Evolutionary conservation across 192 early-diverging fungal species (phyloP).

Genomic region (Entophlyctis luteolus): DNA sequence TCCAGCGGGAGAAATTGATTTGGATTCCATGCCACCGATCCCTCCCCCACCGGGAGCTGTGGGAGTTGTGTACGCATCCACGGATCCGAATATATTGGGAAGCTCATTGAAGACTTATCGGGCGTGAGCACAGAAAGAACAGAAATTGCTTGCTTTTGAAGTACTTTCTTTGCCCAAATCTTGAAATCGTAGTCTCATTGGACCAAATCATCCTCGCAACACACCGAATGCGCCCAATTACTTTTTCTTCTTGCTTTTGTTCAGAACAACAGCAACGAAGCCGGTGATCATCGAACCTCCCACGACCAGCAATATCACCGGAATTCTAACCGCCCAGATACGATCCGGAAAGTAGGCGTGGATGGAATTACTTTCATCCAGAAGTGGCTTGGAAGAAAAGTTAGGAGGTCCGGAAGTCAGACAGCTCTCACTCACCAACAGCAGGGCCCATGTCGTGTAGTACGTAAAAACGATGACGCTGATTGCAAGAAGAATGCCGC

Average conservation of each 20-base stretch:
- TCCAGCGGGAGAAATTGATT: neutral
- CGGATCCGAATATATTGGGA: conserved; percentile 23
- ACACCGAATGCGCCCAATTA: no score
- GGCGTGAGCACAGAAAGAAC: neutral
- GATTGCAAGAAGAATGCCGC: conserved; percentile 65
- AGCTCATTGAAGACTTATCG: conserved; percentile 25
- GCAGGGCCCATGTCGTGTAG: conserved; percentile 85
- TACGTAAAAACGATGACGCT: conserved; percentile 77
- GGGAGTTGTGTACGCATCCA: conserved; percentile 24
- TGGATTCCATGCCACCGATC: conserved; percentile 20
- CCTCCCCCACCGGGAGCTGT: conserved; percentile 25
- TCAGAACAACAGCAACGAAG: conserved; percentile 82
- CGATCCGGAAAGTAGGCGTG: conserved; percentile 75
- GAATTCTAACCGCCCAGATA: conserved; percentile 83
- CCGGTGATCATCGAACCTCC: conserved; percentile 71
- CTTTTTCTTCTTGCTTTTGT: conserved; percentile 70
- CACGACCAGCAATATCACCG: conserved; percentile 74
- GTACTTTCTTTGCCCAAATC: no score
- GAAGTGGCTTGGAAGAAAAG: conserved; percentile 63
- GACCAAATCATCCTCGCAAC: neutral
- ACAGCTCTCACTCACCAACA: no score
- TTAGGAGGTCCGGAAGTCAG: neutral
- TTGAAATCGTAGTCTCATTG: neutral
- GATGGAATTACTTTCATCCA: conserved; percentile 69
- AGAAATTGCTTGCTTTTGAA: no score